A percentile compares a stretch with the other conserved stretches of the same genome.
phyloP scores from a whole-genome alignment of 192 early-diverging fungal species.

The Gryganskiella cystojenkinii region DNA sequence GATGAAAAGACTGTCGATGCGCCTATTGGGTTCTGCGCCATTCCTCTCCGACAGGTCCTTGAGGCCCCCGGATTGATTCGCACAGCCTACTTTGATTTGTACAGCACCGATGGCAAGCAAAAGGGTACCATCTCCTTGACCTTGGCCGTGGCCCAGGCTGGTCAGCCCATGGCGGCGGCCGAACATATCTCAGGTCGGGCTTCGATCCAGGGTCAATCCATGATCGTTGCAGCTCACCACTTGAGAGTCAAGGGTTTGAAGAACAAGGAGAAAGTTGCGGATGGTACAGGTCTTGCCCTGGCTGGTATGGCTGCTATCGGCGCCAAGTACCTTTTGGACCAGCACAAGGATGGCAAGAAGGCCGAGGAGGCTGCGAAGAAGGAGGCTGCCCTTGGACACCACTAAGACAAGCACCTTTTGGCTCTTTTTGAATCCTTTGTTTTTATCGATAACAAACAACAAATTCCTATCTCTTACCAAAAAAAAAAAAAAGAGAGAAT shows the following conservation, averaged over 20 bases:
- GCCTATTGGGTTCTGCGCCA: slow-evolving; percentile 53
- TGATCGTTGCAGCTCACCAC: slow-evolving; percentile 32
- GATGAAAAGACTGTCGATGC: slow-evolving; percentile 37
- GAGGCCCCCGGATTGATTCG: slow-evolving; percentile 17
- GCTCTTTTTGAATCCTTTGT: no score
- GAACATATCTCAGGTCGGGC: slow-evolving; percentile 8
- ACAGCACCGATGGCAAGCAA: slow-evolving; percentile 26
- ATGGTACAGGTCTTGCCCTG: slow-evolving; percentile 26
- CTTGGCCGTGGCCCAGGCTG: slow-evolving; percentile 17
- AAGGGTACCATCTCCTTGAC: slow-evolving; percentile 44
- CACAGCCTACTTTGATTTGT: slow-evolving; percentile 50
- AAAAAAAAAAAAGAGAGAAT: no score
- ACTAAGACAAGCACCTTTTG: no score
- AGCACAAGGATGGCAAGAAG: slow-evolving; percentile 4
- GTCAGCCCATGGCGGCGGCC: neutral
- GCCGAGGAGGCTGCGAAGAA: slow-evolving; percentile 11
- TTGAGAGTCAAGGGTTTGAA: slow-evolving; percentile 40
- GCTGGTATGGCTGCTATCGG: neutral
- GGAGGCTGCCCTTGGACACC: neutral
- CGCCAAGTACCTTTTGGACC: neutral
- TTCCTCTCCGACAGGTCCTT: slow-evolving; percentile 51
- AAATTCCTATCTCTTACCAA: no score
- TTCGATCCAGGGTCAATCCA: slow-evolving; percentile 17
- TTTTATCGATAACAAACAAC: no score
- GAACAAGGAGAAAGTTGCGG: slow-evolving; percentile 30